Conservation (phyloP, 225 moss, liverwort and hornwort genomes). For the Pseudoscleropodium purum region DNA sequence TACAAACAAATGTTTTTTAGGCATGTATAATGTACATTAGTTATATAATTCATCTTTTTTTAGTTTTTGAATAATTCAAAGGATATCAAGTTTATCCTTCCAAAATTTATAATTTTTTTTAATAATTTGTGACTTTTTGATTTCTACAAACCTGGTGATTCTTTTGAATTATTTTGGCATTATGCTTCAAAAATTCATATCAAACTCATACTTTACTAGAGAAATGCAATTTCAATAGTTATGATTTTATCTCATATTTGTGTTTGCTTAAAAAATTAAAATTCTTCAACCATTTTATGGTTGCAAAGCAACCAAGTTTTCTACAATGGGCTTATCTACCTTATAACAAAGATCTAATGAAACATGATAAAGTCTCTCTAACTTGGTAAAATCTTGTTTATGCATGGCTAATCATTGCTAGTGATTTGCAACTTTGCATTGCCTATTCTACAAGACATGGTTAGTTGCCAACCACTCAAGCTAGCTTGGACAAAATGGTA, state of each 20-base stretch:
- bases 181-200: not conserved
- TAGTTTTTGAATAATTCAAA: no score
- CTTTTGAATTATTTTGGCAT: not conserved
- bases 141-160: not conserved
- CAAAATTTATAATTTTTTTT: no score
- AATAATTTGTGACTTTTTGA: no score
- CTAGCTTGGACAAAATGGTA: not conserved
- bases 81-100: not conserved
- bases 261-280: not conserved
- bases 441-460: not conserved
- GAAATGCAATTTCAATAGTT: not conserved
- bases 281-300: not conserved
- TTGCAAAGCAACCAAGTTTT: not conserved
- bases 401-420: not conserved
- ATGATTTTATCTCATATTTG: not conserved
- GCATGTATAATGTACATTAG: no score
- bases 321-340: rapidly evolving
- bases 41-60: no score
- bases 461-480: not conserved
- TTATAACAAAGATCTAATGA: not conserved
- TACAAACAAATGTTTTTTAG: no score
- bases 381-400: not conserved
- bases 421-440: not conserved
- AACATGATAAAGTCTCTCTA: not conserved
- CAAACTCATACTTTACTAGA: not conserved